phyloP scores from a whole-genome alignment of 2,329 filamentous ascomycete species.

The Colletotrichum orchidophilum region DNA sequence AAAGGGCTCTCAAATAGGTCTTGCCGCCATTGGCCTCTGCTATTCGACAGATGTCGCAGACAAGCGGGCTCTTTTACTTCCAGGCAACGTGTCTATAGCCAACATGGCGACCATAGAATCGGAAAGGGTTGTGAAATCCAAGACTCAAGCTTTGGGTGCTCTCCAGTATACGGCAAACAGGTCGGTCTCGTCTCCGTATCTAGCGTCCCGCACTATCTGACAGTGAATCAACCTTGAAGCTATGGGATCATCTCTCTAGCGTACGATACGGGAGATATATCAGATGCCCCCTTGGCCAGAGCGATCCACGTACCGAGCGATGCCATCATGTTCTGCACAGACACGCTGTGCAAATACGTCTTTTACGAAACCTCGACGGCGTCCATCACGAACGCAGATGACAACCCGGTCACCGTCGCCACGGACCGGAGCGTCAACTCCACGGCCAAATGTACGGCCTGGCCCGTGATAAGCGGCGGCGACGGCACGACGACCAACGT shows the following conservation, averaged over 20 bases:
- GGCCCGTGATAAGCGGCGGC: conserved; percentile 43
- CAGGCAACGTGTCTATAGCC: conserved; percentile 48
- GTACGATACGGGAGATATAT: conserved; percentile 36
- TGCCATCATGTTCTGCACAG: conserved; percentile 36
- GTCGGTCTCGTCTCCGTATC: conserved; percentile 34
- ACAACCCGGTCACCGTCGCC: conserved; percentile 39
- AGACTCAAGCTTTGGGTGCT: conserved; percentile 38
- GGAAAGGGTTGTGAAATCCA: conserved; percentile 39
- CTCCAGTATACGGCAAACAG: conserved; percentile 54
- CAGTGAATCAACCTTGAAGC: conserved; percentile 35
- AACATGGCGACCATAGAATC: conserved; percentile 48
- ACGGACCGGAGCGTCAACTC: conserved; percentile 46
- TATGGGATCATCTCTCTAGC: conserved; percentile 50
- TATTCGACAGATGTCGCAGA: conserved; percentile 53
- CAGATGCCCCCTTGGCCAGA: conserved; percentile 40
- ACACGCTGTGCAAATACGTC: conserved; percentile 42
- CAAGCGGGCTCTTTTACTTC: conserved; percentile 41
- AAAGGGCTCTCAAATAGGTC: conserved; percentile 51
- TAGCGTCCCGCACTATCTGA: neutral
- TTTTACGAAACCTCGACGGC: conserved; percentile 46
- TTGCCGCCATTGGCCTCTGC: conserved; percentile 53
- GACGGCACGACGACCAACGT: conserved; percentile 41
- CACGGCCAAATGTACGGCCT: conserved; percentile 41
- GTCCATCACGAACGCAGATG: conserved; percentile 13
- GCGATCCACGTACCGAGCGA: conserved; percentile 43